A percentile compares a stretch with the other conserved stretches of the same genome.
Conservation (phyloP, 2,329 filamentous ascomycete genomes). For the Pseudogymnoascus sp. region DNA sequence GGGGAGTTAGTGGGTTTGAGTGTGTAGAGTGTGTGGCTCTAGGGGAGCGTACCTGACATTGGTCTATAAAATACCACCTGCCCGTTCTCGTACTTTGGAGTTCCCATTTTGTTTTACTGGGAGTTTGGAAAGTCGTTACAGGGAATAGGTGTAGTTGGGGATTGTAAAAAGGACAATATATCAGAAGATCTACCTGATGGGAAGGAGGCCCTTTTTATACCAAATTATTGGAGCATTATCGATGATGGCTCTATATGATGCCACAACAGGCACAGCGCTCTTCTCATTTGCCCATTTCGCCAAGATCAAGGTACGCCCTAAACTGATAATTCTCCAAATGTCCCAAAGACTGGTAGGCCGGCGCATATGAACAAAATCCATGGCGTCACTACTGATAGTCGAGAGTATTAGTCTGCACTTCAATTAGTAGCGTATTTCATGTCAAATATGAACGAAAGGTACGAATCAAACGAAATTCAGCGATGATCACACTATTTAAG, state of each 20-base stretch:
- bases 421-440: neutral
- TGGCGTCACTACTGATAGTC: neutral
- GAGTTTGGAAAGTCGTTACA: neutral
- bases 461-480: neutral
- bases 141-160: too few relatives aligned
- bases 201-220: neutral
- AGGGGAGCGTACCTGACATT: neutral
- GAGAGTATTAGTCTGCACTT: neutral
- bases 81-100: neutral
- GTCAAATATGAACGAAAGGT: neutral
- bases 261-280: neutral
- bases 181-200: neutral
- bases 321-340: neutral
- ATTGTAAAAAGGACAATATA: neutral
- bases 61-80: neutral
- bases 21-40: neutral
- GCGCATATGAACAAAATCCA: neutral
- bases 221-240: neutral
- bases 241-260: neutral
- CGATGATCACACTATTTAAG: neutral
- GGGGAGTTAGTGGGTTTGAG: neutral
- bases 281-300: neutral
- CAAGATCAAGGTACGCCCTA: neutral
- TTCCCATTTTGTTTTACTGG: neutral
- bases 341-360: neutral